Evolutionary conservation across 371 early-diverging fungal species (phyloP).

Genomic region (Racocetra persica): DNA sequence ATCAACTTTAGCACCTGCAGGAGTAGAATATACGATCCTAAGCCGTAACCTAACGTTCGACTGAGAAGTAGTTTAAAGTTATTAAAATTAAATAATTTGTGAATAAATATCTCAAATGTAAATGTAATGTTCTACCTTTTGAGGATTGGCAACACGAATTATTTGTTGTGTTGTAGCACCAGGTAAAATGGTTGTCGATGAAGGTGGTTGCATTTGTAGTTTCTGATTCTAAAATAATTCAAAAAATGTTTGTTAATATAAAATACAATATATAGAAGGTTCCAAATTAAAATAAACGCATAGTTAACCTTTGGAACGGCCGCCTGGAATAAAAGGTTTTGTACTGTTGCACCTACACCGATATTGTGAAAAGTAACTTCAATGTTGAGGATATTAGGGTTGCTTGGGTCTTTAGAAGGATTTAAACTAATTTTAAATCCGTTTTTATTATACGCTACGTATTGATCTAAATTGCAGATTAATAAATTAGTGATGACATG

Average conservation of each 20-base stretch:
- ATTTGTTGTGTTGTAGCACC: slow-evolving; percentile 75
- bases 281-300: background rate
- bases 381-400: slow-evolving; percentile 69
- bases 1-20: slow-evolving; percentile 66
- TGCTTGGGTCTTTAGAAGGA: slow-evolving; percentile 67
- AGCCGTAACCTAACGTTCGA: slow-evolving; percentile 76
- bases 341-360: slow-evolving; percentile 61
- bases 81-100: background rate
- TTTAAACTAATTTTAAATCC: slow-evolving; percentile 76
- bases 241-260: slow-evolving; percentile 18
- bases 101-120: background rate
- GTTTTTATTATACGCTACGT: slow-evolving; percentile 78
- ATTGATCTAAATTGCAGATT: slow-evolving; percentile 5
- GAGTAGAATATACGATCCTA: slow-evolving; percentile 70
- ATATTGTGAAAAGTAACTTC: slow-evolving; percentile 74
- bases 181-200: slow-evolving; percentile 64
- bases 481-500: background rate
- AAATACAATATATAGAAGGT: slow-evolving; percentile 8
- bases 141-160: slow-evolving; percentile 87
- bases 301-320: slow-evolving; percentile 84
- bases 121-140: slow-evolving; percentile 59
- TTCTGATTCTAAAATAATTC: slow-evolving; percentile 66
- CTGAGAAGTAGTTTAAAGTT: slow-evolving; percentile 49
- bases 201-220: slow-evolving; percentile 85
- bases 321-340: slow-evolving; percentile 83